Evolutionary conservation across 2,329 filamentous ascomycete genomes (phyloP), one percentile per base, ranked within the genome.

Genomic region (Aspergillus ustus): DNA sequence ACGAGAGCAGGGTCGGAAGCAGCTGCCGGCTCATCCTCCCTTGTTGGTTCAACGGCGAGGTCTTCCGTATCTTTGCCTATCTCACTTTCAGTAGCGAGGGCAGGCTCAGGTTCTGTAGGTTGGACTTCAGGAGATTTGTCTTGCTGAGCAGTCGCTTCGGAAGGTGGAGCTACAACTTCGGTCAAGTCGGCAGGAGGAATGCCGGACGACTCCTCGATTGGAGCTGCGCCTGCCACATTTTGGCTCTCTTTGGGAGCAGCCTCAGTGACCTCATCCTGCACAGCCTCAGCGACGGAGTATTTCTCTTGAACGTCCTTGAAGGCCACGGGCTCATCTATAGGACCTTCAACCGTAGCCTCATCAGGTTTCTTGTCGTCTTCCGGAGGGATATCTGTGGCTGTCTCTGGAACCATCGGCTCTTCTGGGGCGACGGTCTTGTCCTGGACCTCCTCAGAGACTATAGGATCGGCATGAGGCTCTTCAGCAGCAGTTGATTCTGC

Each of bases 11-110:
- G 13, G 11, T 53, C 20, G 2, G 48, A 9, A 29, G 19, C n/a
- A 22, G 45, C 46, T 17, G 19, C 8, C 19, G 57, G 50, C 31
- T 55, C 57, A 11, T 54, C 44, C 15, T 60, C 20, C 40, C 49
- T 3, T 1, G 19, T 52, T 31, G 44, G 17, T 25, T 49, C 43
- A 22, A 19, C 22, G 46, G 43, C 15, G 22, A 48, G 13, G 1
- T 46, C 52, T 3, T 31, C 7, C 28, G 11, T 31, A 7, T 29
- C 52, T 2, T 25, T 43, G 11, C 34, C 52, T 34, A 19, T 17
- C 25, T 46, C 17, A 17, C 7, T 2, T 19, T 34, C 43, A 15
- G 13, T 43, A 13, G 25, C 4, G 31, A 44, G 17, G 46, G 40
- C 25, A 19, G 52, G n/a, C 2, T 55, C 43, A 22, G 25, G n/a